phyloP scores from a whole-genome alignment of 495 filamentous ascomycete species.

The Astrothelium subdiscretum region DNA sequence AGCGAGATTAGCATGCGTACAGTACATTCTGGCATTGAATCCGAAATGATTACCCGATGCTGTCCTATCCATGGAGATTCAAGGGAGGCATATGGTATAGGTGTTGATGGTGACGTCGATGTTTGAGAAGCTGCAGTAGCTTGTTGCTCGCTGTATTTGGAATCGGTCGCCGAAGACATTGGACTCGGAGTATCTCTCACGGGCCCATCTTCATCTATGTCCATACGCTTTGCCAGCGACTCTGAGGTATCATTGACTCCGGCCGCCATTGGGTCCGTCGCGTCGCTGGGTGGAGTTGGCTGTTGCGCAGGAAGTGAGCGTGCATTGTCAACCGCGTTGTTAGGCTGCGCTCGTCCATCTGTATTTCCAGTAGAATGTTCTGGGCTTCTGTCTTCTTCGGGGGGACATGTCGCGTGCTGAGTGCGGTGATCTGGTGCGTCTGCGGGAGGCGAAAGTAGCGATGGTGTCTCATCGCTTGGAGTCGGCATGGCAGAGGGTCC shows the following conservation, averaged over 20 bases:
- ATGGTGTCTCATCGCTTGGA: slow-evolving; percentile 39
- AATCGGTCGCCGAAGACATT: slow-evolving; percentile 2
- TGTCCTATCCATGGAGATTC: not conserved
- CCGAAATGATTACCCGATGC: slow-evolving; percentile 5
- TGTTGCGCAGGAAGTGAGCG: slow-evolving; percentile 14
- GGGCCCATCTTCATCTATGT: slow-evolving; percentile 20
- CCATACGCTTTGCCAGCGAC: slow-evolving; percentile 7
- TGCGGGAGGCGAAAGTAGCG: slow-evolving; percentile 30
- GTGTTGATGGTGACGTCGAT: slow-evolving; percentile 4
- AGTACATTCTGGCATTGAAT: not conserved
- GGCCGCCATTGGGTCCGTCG: not conserved
- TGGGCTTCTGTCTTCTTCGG: slow-evolving; percentile 31
- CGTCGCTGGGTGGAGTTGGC: slow-evolving; percentile 14
- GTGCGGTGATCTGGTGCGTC: slow-evolving; percentile 37
- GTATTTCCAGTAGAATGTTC: slow-evolving; percentile 3
- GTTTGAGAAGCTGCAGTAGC: slow-evolving; percentile 6
- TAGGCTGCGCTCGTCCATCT: not conserved
- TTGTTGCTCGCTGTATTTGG: slow-evolving; percentile 3
- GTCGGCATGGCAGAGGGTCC: slow-evolving; percentile 44
- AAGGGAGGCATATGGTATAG: not conserved
- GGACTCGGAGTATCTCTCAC: slow-evolving; percentile 23
- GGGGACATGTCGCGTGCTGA: slow-evolving; percentile 46
- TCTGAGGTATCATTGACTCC: slow-evolving; percentile 6
- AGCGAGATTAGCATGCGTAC: slow-evolving; percentile 10
- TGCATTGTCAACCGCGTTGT: slow-evolving; percentile 1